phyloP scores from a whole-genome alignment of 805 yeast species.

The Yarrowia sp. region DNA sequence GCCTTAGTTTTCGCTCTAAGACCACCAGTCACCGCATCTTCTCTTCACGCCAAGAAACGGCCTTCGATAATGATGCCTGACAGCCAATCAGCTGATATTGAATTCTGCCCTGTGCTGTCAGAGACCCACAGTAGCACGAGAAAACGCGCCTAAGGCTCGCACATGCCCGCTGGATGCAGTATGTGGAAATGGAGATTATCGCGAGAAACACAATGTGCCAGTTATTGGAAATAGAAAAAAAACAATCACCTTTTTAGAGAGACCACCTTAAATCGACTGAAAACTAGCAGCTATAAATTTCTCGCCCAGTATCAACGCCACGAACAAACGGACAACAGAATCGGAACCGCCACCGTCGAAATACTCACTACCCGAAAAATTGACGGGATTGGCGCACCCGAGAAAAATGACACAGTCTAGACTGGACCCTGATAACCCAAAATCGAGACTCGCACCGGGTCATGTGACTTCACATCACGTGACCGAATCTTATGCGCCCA shows the following conservation, averaged over 20 bases:
- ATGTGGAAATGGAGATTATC: neutral
- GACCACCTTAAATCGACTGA: too few relatives aligned
- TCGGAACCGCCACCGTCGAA: neutral
- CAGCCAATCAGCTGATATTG: neutral
- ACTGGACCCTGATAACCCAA: slow-evolving; percentile 21
- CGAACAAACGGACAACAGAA: neutral
- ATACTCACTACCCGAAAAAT: slow-evolving; percentile 2
- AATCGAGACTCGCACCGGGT: neutral
- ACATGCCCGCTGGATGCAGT: neutral
- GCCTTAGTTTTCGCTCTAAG: too few relatives aligned
- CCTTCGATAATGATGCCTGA: neutral
- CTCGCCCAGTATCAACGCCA: neutral
- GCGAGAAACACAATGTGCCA: too few relatives aligned
- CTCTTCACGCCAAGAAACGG: slow-evolving; percentile 16
- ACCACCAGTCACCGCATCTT: too few relatives aligned
- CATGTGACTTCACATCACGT: neutral
- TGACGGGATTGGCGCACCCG: neutral
- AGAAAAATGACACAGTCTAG: neutral
- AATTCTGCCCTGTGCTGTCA: neutral
- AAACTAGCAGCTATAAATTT: neutral
- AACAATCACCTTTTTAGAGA: too few relatives aligned
- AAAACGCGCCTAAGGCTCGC: neutral
- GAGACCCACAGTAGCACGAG: neutral
- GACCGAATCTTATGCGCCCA: neutral
- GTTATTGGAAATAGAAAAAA: too few relatives aligned